phyloP scores from a whole-genome alignment of 2,329 filamentous ascomycete species.

The Botryotinia convoluta region DNA sequence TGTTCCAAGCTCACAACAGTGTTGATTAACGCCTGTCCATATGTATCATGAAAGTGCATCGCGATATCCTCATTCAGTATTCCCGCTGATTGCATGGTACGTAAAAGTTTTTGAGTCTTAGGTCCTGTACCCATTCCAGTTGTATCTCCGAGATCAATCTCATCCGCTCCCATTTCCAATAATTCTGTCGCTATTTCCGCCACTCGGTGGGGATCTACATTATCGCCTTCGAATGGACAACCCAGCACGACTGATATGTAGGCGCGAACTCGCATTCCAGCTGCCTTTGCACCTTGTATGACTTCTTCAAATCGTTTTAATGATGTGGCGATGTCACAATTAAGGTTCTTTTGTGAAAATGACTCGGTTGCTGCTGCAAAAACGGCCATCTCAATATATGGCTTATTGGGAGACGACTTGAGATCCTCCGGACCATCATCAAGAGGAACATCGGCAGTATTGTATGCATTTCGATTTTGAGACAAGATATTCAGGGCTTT shows the following conservation, averaged over 20 bases:
- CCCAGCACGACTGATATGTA: slow-evolving; percentile 80
- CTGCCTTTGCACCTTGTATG: slow-evolving; percentile 63
- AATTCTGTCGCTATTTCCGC: slow-evolving; percentile 66
- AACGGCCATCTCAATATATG: slow-evolving; percentile 68
- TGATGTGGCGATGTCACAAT: slow-evolving; percentile 74
- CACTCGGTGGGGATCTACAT: slow-evolving; percentile 61
- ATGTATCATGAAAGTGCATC: slow-evolving; percentile 88
- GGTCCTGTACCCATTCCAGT: slow-evolving; percentile 87
- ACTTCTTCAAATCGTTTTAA: slow-evolving; percentile 68
- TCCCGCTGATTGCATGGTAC: slow-evolving; percentile 62
- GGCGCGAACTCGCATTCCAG: slow-evolving; percentile 67
- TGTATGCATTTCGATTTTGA: slow-evolving; percentile 52
- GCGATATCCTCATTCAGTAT: slow-evolving; percentile 69
- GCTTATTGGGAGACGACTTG: slow-evolving; percentile 34
- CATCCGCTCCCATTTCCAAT: slow-evolving; percentile 83
- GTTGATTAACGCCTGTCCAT: slow-evolving; percentile 82
- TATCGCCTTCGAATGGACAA: slow-evolving; percentile 71
- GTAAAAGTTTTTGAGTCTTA: slow-evolving; percentile 61
- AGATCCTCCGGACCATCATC: neutral
- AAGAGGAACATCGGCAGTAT: slow-evolving; percentile 45
- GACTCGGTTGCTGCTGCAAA: slow-evolving; percentile 80
- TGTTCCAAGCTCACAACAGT: slow-evolving; percentile 73
- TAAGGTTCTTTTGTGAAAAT: slow-evolving; percentile 79
- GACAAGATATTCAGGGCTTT: slow-evolving; percentile 57
- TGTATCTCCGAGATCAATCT: slow-evolving; percentile 87